These are phyloP conservation scores for Populus tremula DNA, from an alignment of 345 rosid genomes.

Conservation along the genomic window DNA sequence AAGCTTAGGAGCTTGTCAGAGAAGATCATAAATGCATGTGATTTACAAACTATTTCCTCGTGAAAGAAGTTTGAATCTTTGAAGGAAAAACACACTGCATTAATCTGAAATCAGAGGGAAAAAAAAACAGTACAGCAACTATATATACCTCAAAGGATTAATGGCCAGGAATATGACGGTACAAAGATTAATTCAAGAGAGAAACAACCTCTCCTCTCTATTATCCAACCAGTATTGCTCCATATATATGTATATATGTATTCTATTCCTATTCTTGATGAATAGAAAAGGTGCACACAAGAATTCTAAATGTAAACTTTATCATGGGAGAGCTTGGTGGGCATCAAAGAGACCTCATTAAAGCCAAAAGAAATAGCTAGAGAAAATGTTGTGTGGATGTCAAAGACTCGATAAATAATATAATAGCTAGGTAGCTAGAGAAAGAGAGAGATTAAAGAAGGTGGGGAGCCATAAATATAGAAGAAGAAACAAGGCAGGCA, in stretches of 20 bases:
- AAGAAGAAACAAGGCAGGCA: background rate
- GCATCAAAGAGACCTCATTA: conserved; percentile 2
- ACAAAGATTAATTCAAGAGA: conserved; percentile 16
- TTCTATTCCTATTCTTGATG: background rate
- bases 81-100: background rate
- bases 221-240: background rate
- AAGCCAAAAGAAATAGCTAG: conserved; percentile 7
- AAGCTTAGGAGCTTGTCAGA: conserved; percentile 14
- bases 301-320: background rate
- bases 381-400: background rate
- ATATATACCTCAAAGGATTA: conserved; percentile 17
- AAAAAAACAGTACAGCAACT: background rate
- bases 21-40: conserved; percentile 31
- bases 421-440: no score
- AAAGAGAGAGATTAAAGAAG: conserved; percentile 6
- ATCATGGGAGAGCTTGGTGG: background rate
- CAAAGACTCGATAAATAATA: background rate
- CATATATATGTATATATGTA: background rate
- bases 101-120: background rate
- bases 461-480: conserved; percentile 25
- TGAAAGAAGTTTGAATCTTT: conserved; percentile 42
- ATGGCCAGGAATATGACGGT: background rate
- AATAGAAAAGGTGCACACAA: conserved; percentile 9
- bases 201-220: conserved; percentile 14
- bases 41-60: conserved; percentile 28